A percentile compares a stretch with the other conserved stretches of the same genome.
These are phyloP conservation scores for Podaxis sp. DNA, from an alignment of 768 basidiomycete species.

Conservation along the genomic window DNA sequence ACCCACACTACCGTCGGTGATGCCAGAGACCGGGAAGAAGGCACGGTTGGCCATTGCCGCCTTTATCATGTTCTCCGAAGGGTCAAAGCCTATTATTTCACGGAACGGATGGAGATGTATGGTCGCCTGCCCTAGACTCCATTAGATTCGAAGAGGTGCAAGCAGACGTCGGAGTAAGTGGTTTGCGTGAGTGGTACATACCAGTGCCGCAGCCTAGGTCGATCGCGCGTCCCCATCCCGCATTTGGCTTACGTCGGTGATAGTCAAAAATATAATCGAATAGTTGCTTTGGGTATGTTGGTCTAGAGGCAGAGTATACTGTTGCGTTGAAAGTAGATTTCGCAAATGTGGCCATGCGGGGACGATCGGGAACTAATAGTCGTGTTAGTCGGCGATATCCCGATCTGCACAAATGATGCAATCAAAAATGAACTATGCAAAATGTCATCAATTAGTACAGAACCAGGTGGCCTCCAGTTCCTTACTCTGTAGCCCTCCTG, in stretches of 20 bases:
- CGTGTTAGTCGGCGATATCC: no score
- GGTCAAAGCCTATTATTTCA: conserved; percentile 72
- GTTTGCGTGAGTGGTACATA: conserved; percentile 24
- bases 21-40: background rate
- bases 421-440: conserved; percentile 3
- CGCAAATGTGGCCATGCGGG: conserved; percentile 77
- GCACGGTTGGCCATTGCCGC: conserved; percentile 37
- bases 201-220: conserved; percentile 90
- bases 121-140: conserved; percentile 67
- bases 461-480: no score
- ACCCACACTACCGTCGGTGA: background rate
- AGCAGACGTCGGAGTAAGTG: background rate
- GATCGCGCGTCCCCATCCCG: conserved; percentile 56
- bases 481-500: no score
- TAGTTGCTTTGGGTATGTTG: conserved; percentile 68
- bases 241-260: conserved; percentile 36
- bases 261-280: conserved; percentile 64
- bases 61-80: conserved; percentile 68
- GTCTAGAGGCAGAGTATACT: conserved; percentile 66
- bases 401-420: background rate
- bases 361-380: background rate
- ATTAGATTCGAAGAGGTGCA: background rate
- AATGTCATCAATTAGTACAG: no score
- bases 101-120: conserved; percentile 52
- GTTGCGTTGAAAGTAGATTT: conserved; percentile 68